Conservation (phyloP, 176 grass and related monocot species). For the Oryza coarctata region DNA sequence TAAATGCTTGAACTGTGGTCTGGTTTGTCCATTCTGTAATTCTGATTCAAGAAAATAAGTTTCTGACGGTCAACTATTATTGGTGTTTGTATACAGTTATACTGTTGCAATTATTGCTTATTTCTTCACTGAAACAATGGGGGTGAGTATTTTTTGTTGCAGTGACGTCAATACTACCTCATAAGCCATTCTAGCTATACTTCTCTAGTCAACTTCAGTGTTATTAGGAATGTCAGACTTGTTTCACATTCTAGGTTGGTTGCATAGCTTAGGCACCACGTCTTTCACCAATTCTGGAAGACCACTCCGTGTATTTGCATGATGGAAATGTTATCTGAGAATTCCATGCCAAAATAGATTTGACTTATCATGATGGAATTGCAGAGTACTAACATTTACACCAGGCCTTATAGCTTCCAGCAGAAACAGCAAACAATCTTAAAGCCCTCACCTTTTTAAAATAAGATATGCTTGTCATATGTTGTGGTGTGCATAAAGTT, state of each 20-base stretch:
- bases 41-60: constrained; percentile 12
- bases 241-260: neutral
- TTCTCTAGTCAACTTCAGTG: neutral
- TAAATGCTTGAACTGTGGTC: neutral
- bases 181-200: neutral
- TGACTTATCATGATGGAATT: neutral
- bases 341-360: neutral
- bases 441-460: neutral
- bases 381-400: neutral
- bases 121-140: neutral
- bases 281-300: neutral
- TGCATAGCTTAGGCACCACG: neutral
- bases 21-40: constrained; percentile 22
- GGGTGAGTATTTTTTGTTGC: neutral
- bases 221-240: neutral
- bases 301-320: neutral
- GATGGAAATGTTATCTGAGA: neutral
- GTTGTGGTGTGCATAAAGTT: neutral
- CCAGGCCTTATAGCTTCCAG: neutral
- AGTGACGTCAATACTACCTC: neutral
- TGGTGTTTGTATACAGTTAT: neutral
- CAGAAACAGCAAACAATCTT: neutral
- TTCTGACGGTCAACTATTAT: neutral
- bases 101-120: neutral
- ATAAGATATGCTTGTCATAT: neutral